Percentiles rank a stretch among this genome's conserved stretches.
Evolutionary conservation across 768 basidiomycete species (phyloP).

Genomic region (Leccinum subgranulosum): DNA sequence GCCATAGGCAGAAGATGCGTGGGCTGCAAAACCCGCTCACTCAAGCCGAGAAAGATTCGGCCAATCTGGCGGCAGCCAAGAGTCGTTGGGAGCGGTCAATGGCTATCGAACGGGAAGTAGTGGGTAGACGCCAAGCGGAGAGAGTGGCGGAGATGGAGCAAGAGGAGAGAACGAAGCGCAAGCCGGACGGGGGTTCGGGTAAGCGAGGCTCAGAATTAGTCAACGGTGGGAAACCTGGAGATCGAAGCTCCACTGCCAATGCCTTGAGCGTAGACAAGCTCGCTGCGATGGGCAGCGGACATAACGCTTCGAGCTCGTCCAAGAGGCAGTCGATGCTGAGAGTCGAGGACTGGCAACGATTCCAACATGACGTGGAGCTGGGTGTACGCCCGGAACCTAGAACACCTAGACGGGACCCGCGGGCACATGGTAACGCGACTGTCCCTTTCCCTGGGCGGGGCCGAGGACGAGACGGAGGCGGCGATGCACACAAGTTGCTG

Average conservation of each 20-base stretch:
- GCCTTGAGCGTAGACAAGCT: constrained; percentile 59
- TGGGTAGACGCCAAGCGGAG: constrained; percentile 70
- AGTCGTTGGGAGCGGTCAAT: constrained; percentile 82
- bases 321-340: constrained; percentile 72
- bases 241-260: constrained; percentile 34
- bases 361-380: constrained; percentile 51
- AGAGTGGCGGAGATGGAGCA: constrained; percentile 47
- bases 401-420: constrained; percentile 24
- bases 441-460: constrained; percentile 34
- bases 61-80: constrained; percentile 70
- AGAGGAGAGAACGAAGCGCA: constrained; percentile 48
- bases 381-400: constrained; percentile 27
- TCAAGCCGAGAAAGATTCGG: constrained; percentile 74
- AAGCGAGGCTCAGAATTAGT: constrained; percentile 31
- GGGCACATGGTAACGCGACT: constrained; percentile 16
- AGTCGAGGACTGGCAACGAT: constrained; percentile 82
- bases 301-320: constrained; percentile 38
- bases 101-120: constrained; percentile 69
- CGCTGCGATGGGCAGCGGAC: constrained; percentile 36
- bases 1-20: constrained; percentile 81
- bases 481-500: not conserved
- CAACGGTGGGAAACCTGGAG: constrained; percentile 34
- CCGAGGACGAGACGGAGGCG: constrained; percentile 9
- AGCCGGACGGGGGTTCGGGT: constrained; percentile 40
- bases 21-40: constrained; percentile 83